A percentile compares a stretch with the other conserved stretches of the same genome.
phyloP scores from a whole-genome alignment of 2,329 filamentous ascomycete species.

The Trichoderma asperellum region DNA sequence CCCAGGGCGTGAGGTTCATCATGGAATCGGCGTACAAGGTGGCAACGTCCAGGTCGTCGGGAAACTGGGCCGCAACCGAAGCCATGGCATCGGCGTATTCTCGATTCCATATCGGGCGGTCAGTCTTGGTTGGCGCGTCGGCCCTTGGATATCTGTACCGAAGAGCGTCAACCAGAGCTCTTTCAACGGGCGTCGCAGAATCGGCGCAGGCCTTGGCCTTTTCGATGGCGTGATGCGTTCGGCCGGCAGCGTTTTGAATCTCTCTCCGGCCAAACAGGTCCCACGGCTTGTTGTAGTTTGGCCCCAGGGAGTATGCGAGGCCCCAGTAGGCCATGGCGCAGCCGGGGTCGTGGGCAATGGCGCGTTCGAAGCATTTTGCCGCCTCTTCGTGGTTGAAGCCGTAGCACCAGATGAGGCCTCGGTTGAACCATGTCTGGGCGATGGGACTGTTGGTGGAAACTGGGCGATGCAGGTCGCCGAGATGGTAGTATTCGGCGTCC shows the following conservation, averaged over 20 bases:
- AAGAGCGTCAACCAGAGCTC: constrained; percentile 66
- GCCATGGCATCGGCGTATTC: constrained; percentile 48
- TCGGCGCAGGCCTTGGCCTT: constrained; percentile 36
- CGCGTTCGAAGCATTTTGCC: constrained; percentile 63
- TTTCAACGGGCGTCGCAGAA: constrained; percentile 50
- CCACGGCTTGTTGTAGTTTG: constrained; percentile 81
- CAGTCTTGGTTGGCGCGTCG: constrained; percentile 47
- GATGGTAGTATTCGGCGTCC: constrained; percentile 56
- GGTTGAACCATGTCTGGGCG: constrained; percentile 70
- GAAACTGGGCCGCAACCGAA: constrained; percentile 42
- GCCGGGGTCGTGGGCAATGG: constrained; percentile 55
- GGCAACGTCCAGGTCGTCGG: constrained; percentile 47
- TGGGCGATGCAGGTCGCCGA: constrained; percentile 61
- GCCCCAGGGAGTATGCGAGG: constrained; percentile 70
- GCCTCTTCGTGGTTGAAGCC: constrained; percentile 78
- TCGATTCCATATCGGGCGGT: constrained; percentile 50
- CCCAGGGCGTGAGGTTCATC: constrained; percentile 55
- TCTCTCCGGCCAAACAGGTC: constrained; percentile 68
- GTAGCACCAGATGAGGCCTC: constrained; percentile 74
- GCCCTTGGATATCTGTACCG: constrained; percentile 61
- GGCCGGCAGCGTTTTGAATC: constrained; percentile 51
- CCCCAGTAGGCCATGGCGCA: constrained; percentile 73
- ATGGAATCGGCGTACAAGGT: constrained; percentile 48
- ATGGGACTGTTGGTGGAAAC: constrained; percentile 56
- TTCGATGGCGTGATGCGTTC: constrained; percentile 40